Evolutionary conservation across 2,329 filamentous ascomycete genomes (phyloP).

Genomic region (Neospermospora avenae): DNA sequence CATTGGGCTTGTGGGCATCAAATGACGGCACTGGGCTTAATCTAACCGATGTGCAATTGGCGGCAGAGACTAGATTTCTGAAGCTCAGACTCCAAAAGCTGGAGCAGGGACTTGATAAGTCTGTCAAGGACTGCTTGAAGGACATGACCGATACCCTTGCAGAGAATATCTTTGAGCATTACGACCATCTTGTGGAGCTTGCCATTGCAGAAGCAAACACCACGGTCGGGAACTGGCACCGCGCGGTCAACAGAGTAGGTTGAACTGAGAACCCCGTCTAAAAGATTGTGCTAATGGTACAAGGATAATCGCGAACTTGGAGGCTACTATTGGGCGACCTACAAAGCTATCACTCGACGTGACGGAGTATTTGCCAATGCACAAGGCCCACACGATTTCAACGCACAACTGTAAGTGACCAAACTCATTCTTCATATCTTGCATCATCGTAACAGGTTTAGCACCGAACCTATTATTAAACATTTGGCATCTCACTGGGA

Average conservation of each 20-base stretch:
- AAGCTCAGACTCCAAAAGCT: constrained; percentile 39
- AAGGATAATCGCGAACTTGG: constrained; percentile 38
- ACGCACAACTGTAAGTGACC: constrained; percentile 33
- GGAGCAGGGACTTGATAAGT: constrained; percentile 40
- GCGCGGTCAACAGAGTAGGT: constrained; percentile 31
- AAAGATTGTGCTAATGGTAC: background rate
- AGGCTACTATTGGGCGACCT: constrained; percentile 50
- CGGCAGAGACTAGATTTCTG: constrained; percentile 39
- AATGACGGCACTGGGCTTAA: constrained; percentile 41
- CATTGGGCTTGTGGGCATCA: constrained; percentile 48
- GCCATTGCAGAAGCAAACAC: constrained; percentile 38
- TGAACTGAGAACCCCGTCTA: background rate
- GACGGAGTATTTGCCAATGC: constrained; percentile 44
- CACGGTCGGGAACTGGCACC: constrained; percentile 41
- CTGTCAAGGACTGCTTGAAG: constrained; percentile 38
- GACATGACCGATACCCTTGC: constrained; percentile 41
- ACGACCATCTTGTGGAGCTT: constrained; percentile 38
- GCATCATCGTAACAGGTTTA: background rate
- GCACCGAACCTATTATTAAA: constrained; percentile 23
- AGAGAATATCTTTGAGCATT: constrained; percentile 46
- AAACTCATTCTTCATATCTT: background rate
- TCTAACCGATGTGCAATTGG: constrained; percentile 40
- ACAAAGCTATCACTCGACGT: constrained; percentile 53
- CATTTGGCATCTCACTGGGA: constrained; percentile 28
- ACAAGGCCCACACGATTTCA: constrained; percentile 41